Conservation (phyloP, 805 yeast genomes). For the Pachysolen tannophilus region DNA sequence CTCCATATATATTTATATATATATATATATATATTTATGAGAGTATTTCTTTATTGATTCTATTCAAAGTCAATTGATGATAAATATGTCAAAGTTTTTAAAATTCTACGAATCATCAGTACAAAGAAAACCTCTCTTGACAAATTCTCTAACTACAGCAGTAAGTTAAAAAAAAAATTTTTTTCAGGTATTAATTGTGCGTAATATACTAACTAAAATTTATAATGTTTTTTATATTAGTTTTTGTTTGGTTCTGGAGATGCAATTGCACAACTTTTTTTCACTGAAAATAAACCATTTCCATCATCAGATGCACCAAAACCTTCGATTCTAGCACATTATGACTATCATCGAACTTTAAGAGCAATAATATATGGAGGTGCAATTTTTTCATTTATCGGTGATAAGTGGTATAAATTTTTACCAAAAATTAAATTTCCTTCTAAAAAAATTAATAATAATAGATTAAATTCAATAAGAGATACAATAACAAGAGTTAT, state of each 20-base stretch:
- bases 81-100: conserved; percentile 7
- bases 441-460: conserved; percentile 8
- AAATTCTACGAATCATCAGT: conserved; percentile 8
- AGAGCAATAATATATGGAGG: conserved; percentile 70
- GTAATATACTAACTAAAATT: conserved; percentile 2
- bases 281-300: conserved; percentile 21
- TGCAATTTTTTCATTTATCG: conserved; percentile 67
- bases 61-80: no score
- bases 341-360: conserved; percentile 47
- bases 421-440: conserved; percentile 37
- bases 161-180: conserved; percentile 12
- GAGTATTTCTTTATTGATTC: no score
- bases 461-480: conserved; percentile 12
- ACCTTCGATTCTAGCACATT: conserved; percentile 14
- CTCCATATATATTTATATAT: no score
- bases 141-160: conserved; percentile 43
- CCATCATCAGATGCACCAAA: conserved; percentile 5
- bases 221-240: conserved; percentile 6
- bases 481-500: conserved; percentile 45
- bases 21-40: no score
- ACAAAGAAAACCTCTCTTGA: conserved; percentile 28
- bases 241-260: conserved; percentile 70
- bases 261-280: conserved; percentile 54
- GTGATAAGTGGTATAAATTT: conserved; percentile 59
- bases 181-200: background rate